Base-by-base conservation (phyloP, 345 rosid genomes). In the Melaleuca quinquenervia region DNA sequence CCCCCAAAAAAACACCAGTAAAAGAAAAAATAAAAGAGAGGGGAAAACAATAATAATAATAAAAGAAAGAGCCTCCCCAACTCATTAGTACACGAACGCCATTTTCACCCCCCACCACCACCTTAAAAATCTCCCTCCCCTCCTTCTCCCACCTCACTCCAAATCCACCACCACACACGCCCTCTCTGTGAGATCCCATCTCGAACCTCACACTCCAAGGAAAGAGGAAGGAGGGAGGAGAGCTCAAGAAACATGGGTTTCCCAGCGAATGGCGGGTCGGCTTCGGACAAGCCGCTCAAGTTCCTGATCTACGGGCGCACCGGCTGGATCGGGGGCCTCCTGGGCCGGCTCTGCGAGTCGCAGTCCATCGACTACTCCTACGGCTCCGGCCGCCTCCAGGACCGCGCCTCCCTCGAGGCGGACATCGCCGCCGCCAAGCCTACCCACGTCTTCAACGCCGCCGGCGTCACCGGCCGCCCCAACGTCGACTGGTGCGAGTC, bases 401-500 rank as follows among this genome's bases (percentile, higher is more conserved):
- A 94, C 91, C 95, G 98, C 32, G 70, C 86, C 29, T 95, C 96
- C 2, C 93, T 95, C 49, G 86, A 93, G 88, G 89, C 93, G 84
- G 98, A 96, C 86, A 53, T 96, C 82, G 92, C 93, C 54, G 49
- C 93, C 12, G 89, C 88, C 86, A 90, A 91, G 27, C 99, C 99
- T 12, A 93, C 92, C 58, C 99, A 96, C 89, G 98, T 96, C 5
- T 95, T 94, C 90, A 96, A 95, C 91, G 99, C 99, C 14, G 98
- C 96, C 82, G 99, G 99, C 49, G 98, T 96, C 82, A 96, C 99
- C 32, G 99, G 98, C 13, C 91, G 96, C 51, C 99, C 99, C 20
- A 96, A 95, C 87, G 98, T 95, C 82, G 99, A 96, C 86, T 96
- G 99, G 99, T 96, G 99, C 84, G 99, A 96, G 83, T 90, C 96